Base-by-base conservation (phyloP, 2,329 filamentous ascomycete genomes). In the Reticulascus tulasneorum region DNA sequence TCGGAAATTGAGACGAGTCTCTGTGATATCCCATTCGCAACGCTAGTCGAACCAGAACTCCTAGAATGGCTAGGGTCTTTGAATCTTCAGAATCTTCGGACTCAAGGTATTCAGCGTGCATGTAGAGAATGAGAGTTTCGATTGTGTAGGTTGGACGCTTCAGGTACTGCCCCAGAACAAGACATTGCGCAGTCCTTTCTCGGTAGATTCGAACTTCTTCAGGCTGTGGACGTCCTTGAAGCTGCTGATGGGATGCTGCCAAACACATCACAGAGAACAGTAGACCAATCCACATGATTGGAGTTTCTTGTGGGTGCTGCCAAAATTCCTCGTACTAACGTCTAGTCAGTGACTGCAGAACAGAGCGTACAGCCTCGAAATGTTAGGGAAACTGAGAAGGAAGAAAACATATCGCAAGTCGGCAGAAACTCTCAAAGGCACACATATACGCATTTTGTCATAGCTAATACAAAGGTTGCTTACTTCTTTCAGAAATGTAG, bases 321-420 rank as follows among this genome's bases (percentile, higher is more conserved):
- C 69, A 73, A 36, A 71, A 73, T 1, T 47, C 48, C 4, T 63
- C 55, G 35, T 73, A 73, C 60, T 67, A n/a, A n/a, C n/a, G n/a
- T n/a, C n/a, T n/a, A n/a, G n/a, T n/a, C n/a, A n/a, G n/a, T n/a
- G n/a, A n/a, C n/a, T n/a, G n/a, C n/a, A n/a, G n/a, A n/a, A n/a
- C n/a, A n/a, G n/a, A n/a, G n/a, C n/a, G n/a, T n/a, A n/a, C n/a
- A n/a, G n/a, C n/a, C n/a, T n/a, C n/a, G n/a, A n/a, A n/a, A n/a
- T n/a, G n/a, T n/a, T n/a, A n/a, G n/a, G n/a, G n/a, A n/a, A n/a
- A n/a, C n/a, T n/a, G n/a, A n/a, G n/a, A n/a, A n/a, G n/a, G n/a
- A n/a, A n/a, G n/a, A n/a, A n/a, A n/a, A n/a, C n/a, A n/a, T n/a
- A n/a, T n/a, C n/a, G n/a, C n/a, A n/a, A n/a, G n/a, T n/a, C n/a